Evolutionary conservation across 2,329 filamentous ascomycete genomes (phyloP).

Genomic region (Chaetomium sp.): DNA sequence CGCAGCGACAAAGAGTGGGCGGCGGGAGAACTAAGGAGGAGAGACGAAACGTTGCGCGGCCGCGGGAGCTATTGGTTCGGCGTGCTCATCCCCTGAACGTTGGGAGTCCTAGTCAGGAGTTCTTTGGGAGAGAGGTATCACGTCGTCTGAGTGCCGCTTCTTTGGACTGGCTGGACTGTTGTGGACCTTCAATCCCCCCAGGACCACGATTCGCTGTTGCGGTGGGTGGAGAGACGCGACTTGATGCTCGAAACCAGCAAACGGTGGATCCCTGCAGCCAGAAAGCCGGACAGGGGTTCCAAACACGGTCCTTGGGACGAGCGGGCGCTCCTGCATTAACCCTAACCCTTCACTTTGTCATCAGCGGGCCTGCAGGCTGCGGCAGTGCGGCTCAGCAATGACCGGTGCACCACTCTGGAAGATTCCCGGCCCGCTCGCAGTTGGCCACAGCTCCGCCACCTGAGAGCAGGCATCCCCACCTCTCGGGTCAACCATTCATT

Average conservation of each 20-base stretch:
- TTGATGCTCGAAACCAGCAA: constrained; percentile 3
- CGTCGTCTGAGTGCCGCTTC: too few species aligned
- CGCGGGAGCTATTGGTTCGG: too few species aligned
- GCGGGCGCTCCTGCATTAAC: background rate
- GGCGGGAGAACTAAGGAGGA: too few species aligned
- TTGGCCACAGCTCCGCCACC: constrained; percentile 13
- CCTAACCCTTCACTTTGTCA: constrained; percentile 6
- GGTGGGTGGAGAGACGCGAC: constrained; percentile 12
- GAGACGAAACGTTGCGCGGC: too few species aligned
- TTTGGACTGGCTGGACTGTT: background rate
- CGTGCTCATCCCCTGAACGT: background rate
- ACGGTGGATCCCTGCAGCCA: background rate
- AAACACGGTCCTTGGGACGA: background rate
- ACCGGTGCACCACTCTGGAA: constrained; percentile 5
- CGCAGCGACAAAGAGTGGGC: too few species aligned
- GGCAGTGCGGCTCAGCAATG: background rate
- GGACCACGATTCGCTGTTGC: constrained; percentile 8
- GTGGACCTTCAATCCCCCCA: background rate
- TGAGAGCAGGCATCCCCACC: constrained; percentile 5
- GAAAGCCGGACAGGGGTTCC: background rate
- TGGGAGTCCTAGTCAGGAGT: too few species aligned
- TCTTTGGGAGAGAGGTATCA: background rate
- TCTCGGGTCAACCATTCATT: constrained; percentile 11
- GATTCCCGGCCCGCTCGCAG: constrained; percentile 7
- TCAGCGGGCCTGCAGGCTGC: background rate